Evolutionary conservation across 2,329 filamentous ascomycete genomes (phyloP).

Genomic region (Sporothrix inflata): DNA sequence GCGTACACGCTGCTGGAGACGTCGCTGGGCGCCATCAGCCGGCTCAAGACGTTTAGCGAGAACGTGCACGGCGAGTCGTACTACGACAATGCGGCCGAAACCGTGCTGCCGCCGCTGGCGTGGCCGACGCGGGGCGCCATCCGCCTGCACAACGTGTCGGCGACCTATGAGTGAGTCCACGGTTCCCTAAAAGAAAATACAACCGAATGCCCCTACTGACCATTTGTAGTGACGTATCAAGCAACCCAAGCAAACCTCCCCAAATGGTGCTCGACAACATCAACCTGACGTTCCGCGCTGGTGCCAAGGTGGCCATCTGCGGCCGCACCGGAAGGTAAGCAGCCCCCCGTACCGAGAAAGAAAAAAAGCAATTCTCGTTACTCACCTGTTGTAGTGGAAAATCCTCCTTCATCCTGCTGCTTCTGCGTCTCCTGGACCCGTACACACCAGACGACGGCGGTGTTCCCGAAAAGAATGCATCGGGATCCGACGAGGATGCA

Average conservation of each 20-base stretch:
- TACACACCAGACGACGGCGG: not conserved
- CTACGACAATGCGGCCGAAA: constrained; percentile 36
- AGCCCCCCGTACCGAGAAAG: not conserved
- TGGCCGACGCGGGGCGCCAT: constrained; percentile 38
- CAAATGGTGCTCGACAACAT: constrained; percentile 35
- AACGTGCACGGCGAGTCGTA: constrained; percentile 36
- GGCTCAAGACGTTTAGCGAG: constrained; percentile 40
- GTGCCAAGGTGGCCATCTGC: constrained; percentile 47
- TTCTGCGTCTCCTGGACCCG: constrained; percentile 49
- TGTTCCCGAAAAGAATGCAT: not conserved
- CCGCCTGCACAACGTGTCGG: constrained; percentile 37
- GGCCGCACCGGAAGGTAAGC: constrained; percentile 47
- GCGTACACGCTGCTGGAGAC: constrained; percentile 43
- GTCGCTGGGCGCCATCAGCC: constrained; percentile 45
- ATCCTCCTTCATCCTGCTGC: constrained; percentile 47
- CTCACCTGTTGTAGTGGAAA: constrained; percentile 43
- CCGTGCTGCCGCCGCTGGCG: constrained; percentile 33
- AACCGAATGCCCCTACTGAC: not conserved
- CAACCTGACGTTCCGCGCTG: constrained; percentile 39
- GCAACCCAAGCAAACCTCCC: constrained; percentile 35
- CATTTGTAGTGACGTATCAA: not conserved
- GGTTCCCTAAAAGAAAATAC: not conserved
- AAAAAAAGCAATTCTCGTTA: not conserved
- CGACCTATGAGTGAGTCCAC: constrained; percentile 35
- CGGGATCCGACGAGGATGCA: not conserved